Percentiles rank a stretch among this genome's conserved stretches.
Evolutionary conservation across 768 basidiomycete species (phyloP).

Genomic region (Tulasnella sp.): DNA sequence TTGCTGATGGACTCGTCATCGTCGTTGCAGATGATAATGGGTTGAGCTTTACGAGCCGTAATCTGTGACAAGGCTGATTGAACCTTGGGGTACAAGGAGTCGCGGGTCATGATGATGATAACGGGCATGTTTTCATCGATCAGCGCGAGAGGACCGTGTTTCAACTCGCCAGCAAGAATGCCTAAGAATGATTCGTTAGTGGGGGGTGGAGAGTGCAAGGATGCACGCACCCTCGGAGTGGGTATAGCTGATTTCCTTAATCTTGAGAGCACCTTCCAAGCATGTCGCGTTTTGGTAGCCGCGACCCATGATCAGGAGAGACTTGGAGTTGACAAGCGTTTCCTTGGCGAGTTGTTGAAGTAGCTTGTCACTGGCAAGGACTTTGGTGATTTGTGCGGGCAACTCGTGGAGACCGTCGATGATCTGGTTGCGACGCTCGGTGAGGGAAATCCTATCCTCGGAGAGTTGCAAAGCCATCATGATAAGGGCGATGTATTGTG

Average conservation of each 20-base stretch:
- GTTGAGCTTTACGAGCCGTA: constrained; percentile 91
- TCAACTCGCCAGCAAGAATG: constrained; percentile 95
- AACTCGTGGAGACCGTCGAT: constrained; percentile 87
- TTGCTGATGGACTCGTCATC: constrained; percentile 68
- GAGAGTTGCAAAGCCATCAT: constrained; percentile 99
- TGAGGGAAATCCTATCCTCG: constrained; percentile 91
- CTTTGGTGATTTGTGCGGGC: constrained; percentile 75
- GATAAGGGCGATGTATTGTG: constrained; percentile 94
- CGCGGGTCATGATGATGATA: constrained; percentile 98
- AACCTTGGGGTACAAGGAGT: constrained; percentile 96
- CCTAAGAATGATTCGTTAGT: constrained; percentile 33
- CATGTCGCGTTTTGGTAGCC: constrained; percentile 99
- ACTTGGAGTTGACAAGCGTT: constrained; percentile 64
- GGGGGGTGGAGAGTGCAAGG: not conserved
- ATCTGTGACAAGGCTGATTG: constrained; percentile 94
- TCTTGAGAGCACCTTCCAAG: constrained; percentile 95
- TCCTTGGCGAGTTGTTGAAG: constrained; percentile 77
- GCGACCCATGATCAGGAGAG: constrained; percentile 90
- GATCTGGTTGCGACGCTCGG: constrained; percentile 80
- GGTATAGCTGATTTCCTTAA: constrained; percentile 94
- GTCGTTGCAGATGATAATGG: constrained; percentile 91
- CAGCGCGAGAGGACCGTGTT: constrained; percentile 94
- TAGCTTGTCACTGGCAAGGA: constrained; percentile 63
- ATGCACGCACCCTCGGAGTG: constrained; percentile 31
- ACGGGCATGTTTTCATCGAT: constrained; percentile 99